Base-by-base conservation (phyloP, 2,329 filamentous ascomycete species). In the Endothia cerciana region DNA sequence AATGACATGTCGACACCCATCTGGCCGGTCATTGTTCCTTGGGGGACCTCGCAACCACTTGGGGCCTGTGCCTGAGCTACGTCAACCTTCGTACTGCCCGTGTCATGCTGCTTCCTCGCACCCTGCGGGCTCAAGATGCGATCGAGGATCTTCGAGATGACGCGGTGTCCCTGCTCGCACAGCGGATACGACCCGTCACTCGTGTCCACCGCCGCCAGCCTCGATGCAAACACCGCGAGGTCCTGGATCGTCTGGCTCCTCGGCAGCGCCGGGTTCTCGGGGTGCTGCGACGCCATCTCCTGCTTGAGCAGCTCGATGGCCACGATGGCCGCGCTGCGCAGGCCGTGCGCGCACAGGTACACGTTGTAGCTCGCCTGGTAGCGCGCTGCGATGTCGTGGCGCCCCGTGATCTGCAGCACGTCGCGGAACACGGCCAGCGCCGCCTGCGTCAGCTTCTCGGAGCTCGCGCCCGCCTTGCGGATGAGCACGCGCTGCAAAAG, bases 211-310 rank as follows among this genome's bases (percentile, higher is more conserved):
- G 73, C 69, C 2, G 72, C 75, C 8, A 78, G 69, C n/a, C 73
- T 64, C 28, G 74, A 71, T 15, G 75, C 76, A 53, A 78, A 77
- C 4, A 77, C 73, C 17, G 76, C 73, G 17, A 78, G 68, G 60
- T 77, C 74, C 66, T 77, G 76, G 25, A 78, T 77, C 5, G 76
- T 78, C 60, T 74, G 73, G 62, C 76, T 77, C 30, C 75, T 71
- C 19, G 75, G 74, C 25, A 78, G 63, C 47, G 74, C 69, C n/a
- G 74, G 74, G n/a, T 73, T 69, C 66, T 72, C 73, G 8, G 75
- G 75, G 60, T 76, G 74, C 19, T 73, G 73, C 1, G 66, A 60
- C 43, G 65, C 57, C 64, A 68, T 66, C 61, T 78, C 76, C 67
- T 77, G 76, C 63, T 75, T 74, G 38, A 77, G 68, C 57, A 78